These are phyloP conservation scores for Eleusine indica DNA, from an alignment of 176 grass and related monocot species.

Conservation along the genomic window DNA sequence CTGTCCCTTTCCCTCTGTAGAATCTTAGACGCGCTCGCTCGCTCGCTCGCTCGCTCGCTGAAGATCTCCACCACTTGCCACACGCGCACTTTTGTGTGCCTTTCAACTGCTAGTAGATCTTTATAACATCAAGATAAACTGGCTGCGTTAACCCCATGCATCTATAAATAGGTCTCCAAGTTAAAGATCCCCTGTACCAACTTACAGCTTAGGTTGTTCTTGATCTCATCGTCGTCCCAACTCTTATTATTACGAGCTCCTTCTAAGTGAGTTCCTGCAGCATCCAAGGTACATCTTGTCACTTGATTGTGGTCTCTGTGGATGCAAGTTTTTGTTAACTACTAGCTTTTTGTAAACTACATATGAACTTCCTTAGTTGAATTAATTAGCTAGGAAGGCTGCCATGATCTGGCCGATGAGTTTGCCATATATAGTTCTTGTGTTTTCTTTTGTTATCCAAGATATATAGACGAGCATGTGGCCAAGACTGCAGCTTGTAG, in stretches of 20 bases:
- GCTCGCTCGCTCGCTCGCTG: neutral
- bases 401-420: neutral
- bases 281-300: neutral
- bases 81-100: neutral
- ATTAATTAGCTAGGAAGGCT: too few relatives aligned
- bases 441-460: neutral
- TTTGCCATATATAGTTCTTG: neutral
- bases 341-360: too few relatives aligned
- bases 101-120: neutral
- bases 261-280: neutral
- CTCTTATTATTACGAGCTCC: neutral
- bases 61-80: neutral
- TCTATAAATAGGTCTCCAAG: conserved; percentile 17
- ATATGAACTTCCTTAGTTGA: too few relatives aligned
- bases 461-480: neutral
- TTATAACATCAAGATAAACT: neutral
- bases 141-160: neutral
- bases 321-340: too few relatives aligned
- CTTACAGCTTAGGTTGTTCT: neutral
- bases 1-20: neutral
- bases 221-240: neutral
- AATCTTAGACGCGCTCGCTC: neutral
- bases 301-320: too few relatives aligned
- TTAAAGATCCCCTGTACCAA: neutral
- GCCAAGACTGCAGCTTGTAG: conserved; percentile 14